These are phyloP conservation scores for Phoma sp. DNA, from an alignment of 2,329 filamentous ascomycete genomes.

Conservation along the genomic window DNA sequence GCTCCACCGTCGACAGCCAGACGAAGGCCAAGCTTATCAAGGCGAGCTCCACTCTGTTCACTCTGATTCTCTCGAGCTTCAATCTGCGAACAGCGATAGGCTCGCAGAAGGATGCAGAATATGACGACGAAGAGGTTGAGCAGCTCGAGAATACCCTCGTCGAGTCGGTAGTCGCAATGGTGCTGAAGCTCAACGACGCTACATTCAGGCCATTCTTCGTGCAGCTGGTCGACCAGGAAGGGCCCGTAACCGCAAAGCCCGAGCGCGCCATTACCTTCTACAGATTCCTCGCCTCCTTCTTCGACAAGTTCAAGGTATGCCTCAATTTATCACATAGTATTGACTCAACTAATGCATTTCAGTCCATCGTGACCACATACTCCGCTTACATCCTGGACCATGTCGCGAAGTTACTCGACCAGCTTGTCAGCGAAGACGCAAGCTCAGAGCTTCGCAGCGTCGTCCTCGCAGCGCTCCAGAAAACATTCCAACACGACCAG, in stretches of 20 bases:
- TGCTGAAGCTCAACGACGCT: slow-evolving; percentile 94
- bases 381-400: slow-evolving; percentile 83
- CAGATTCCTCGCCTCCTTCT: slow-evolving; percentile 79
- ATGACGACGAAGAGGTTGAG: slow-evolving; percentile 59
- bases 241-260: slow-evolving; percentile 21
- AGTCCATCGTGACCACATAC: slow-evolving; percentile 92
- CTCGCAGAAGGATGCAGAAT: slow-evolving; percentile 48
- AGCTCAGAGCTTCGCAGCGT: slow-evolving; percentile 69
- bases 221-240: slow-evolving; percentile 79
- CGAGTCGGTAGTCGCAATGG: slow-evolving; percentile 81
- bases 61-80: slow-evolving; percentile 62
- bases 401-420: slow-evolving; percentile 67
- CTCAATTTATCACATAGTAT: not conserved
- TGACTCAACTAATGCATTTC: slow-evolving; percentile 6
- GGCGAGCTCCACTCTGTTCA: slow-evolving; percentile 72
- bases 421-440: slow-evolving; percentile 48
- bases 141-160: slow-evolving; percentile 71
- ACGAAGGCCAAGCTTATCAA: slow-evolving; percentile 80
- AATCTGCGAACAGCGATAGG: slow-evolving; percentile 64
- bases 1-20: slow-evolving; percentile 75
- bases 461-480: slow-evolving; percentile 73
- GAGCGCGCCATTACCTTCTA: slow-evolving; percentile 76
- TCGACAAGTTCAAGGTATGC: slow-evolving; percentile 75
- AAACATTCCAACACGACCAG: slow-evolving; percentile 86
- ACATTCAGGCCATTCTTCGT: slow-evolving; percentile 92